Percentiles rank a stretch among this genome's conserved stretches.
Evolutionary conservation across 805 yeast genomes (phyloP).

Genomic region (Kodamaea jinghongensis): DNA sequence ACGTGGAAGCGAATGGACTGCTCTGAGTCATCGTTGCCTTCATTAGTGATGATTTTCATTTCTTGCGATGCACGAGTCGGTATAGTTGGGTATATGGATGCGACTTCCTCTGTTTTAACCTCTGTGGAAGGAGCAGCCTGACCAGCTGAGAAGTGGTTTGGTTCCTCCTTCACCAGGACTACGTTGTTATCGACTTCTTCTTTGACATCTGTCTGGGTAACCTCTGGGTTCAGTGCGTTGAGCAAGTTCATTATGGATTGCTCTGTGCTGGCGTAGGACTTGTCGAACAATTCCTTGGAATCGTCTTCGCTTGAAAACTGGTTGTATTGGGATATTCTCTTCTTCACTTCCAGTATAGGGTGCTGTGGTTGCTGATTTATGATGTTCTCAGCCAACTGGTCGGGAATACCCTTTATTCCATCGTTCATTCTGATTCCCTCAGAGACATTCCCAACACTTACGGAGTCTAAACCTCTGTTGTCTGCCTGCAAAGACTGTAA

Average conservation of each 20-base stretch:
- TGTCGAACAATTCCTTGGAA: constrained; percentile 29
- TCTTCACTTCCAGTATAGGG: constrained; percentile 2
- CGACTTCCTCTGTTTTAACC: not conserved
- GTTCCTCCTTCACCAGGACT: constrained; percentile 6
- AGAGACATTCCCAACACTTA: constrained; percentile 14
- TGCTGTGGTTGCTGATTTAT: constrained; percentile 6
- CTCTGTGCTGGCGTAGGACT: constrained; percentile 35
- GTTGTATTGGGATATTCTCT: constrained; percentile 7
- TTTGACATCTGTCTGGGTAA: not conserved
- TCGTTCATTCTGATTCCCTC: constrained; percentile 33
- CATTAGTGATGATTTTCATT: constrained; percentile 8
- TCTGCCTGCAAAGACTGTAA: constrained; percentile 31
- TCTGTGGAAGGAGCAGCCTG: no score
- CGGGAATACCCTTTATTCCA: constrained; percentile 43
- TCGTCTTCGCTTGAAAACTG: constrained; percentile 5
- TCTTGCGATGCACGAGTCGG: constrained; percentile 2
- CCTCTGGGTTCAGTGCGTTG: constrained; percentile 5
- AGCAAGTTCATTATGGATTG: constrained; percentile 40
- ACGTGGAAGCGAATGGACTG: constrained; percentile 28
- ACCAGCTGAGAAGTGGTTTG: no score
- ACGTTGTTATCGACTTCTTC: not conserved
- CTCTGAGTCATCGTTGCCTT: constrained; percentile 10
- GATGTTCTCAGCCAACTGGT: constrained; percentile 33
- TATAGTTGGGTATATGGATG: constrained; percentile 5
- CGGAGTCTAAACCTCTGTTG: constrained; percentile 25